phyloP scores from a whole-genome alignment of 1,284 basidiomycete genomes.

The Chondrostereum purpureum region DNA sequence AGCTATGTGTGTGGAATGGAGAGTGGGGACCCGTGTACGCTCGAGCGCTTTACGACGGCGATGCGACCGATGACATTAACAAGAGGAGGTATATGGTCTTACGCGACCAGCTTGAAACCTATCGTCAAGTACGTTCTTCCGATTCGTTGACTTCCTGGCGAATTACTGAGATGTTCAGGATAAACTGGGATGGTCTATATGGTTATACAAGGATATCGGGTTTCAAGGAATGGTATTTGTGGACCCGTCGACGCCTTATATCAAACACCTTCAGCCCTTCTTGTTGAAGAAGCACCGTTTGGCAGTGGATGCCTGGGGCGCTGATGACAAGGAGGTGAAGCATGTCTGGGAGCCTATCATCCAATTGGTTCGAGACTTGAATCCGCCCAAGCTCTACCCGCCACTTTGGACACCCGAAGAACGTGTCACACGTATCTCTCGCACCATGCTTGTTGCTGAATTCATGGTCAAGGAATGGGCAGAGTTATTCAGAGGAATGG shows the following conservation, averaged over 20 bases:
- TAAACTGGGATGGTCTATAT: slow-evolving; percentile 72
- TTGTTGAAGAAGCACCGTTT: slow-evolving; percentile 58
- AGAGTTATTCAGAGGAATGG: slow-evolving; percentile 51
- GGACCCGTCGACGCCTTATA: slow-evolving; percentile 60
- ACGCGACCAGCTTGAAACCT: slow-evolving; percentile 66
- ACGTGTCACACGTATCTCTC: slow-evolving; percentile 46
- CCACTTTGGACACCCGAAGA: slow-evolving; percentile 37
- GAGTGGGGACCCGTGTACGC: slow-evolving; percentile 17
- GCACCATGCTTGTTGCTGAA: slow-evolving; percentile 59
- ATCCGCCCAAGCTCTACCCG: slow-evolving; percentile 38
- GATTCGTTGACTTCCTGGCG: not conserved
- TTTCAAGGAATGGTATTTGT: slow-evolving; percentile 81
- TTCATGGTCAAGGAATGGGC: slow-evolving; percentile 63
- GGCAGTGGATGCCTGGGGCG: slow-evolving; percentile 64
- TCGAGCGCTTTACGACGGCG: slow-evolving; percentile 45
- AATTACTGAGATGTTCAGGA: slow-evolving; percentile 33
- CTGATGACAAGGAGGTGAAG: slow-evolving; percentile 47
- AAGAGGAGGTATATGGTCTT: slow-evolving; percentile 57
- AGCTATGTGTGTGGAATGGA: slow-evolving; percentile 64
- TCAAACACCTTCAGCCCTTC: slow-evolving; percentile 55
- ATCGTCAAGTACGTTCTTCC: slow-evolving; percentile 48
- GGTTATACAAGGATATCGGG: slow-evolving; percentile 83
- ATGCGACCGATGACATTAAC: slow-evolving; percentile 58
- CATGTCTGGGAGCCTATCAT: slow-evolving; percentile 54
- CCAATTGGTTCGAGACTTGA: slow-evolving; percentile 41